Percentiles rank a stretch among this genome's conserved stretches.
These are phyloP conservation scores for Pseudozyma sp. DNA, from an alignment of 1,284 basidiomycete species.

Conservation along the genomic window DNA sequence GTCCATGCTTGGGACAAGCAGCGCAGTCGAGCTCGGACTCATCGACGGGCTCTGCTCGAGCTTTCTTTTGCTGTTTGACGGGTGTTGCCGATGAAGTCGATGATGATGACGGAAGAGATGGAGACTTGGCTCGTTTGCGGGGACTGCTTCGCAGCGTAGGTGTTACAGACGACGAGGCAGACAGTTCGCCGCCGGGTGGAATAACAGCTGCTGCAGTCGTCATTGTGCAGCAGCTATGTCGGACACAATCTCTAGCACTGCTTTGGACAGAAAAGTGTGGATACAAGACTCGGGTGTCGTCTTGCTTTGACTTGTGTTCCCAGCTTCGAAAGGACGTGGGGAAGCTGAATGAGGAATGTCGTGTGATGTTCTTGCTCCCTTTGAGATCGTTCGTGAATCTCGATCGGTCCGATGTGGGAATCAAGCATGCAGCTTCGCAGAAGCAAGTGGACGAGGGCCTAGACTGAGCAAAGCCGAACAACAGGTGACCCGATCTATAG, in stretches of 20 bases:
- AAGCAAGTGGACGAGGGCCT: too few relatives aligned
- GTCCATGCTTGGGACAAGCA: slow-evolving; percentile 34
- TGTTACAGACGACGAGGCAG: slow-evolving; percentile 9
- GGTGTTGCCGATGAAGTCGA: not conserved
- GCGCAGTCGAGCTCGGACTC: slow-evolving; percentile 52
- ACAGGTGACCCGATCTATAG: not conserved
- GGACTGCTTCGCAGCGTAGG: slow-evolving; percentile 29
- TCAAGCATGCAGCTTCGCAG: not conserved
- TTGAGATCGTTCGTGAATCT: too few relatives aligned
- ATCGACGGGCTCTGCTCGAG: slow-evolving; percentile 33
- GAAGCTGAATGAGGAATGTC: not conserved
- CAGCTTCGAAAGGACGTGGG: not conserved
- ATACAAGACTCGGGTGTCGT: not conserved
- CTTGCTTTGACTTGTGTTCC: not conserved
- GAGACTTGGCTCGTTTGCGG: slow-evolving; percentile 31
- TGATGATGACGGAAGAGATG: not conserved
- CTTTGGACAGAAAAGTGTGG: too few relatives aligned
- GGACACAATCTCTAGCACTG: not conserved
- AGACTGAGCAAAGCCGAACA: slow-evolving; percentile 1
- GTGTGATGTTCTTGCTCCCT: not conserved
- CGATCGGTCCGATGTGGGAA: not conserved
- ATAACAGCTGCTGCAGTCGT: slow-evolving; percentile 21
- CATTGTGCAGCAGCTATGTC: slow-evolving; percentile 24
- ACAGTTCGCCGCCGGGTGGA: not conserved
- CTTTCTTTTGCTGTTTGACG: slow-evolving; percentile 17